Evolutionary conservation across 2,329 filamentous ascomycete genomes (phyloP).

Genomic region (Myriangium duriaei): DNA sequence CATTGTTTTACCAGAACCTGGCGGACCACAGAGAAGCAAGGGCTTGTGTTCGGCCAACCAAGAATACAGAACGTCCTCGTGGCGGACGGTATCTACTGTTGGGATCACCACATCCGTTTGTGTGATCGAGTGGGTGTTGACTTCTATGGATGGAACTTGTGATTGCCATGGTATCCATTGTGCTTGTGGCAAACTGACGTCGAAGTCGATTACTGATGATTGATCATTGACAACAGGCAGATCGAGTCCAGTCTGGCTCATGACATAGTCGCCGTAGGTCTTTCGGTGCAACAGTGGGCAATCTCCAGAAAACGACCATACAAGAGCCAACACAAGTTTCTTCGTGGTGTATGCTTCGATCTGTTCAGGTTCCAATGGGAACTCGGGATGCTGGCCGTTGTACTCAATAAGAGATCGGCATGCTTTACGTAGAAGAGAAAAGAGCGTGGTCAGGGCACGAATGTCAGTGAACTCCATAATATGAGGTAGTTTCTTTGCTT

Average conservation of each 20-base stretch:
- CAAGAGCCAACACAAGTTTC: constrained; percentile 81
- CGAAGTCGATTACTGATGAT: constrained; percentile 88
- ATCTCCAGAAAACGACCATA: constrained; percentile 94
- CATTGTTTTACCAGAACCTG: constrained; percentile 99
- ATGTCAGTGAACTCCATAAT: constrained; percentile 98
- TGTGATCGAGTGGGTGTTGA: constrained; percentile 95
- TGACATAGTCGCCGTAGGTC: constrained; percentile 72
- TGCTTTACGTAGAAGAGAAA: constrained; percentile 89
- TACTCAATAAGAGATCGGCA: constrained; percentile 91
- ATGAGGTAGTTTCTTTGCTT: constrained; percentile 70
- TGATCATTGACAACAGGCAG: constrained; percentile 63
- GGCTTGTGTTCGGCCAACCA: constrained; percentile 99
- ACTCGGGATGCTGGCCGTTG: constrained; percentile 87
- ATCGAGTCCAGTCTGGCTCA: constrained; percentile 72
- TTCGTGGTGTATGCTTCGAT: constrained; percentile 83
- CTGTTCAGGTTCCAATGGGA: constrained; percentile 80
- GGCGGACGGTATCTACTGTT: constrained; percentile 89
- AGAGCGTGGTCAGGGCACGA: constrained; percentile 80
- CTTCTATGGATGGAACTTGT: constrained; percentile 85
- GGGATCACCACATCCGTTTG: constrained; percentile 98
- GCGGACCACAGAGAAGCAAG: constrained; percentile 86
- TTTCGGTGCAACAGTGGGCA: constrained; percentile 83
- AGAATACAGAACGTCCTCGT: constrained; percentile 98
- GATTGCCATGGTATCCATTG: constrained; percentile 92
- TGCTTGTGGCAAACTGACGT: constrained; percentile 72